Evolutionary conservation across 148 eudicot genomes (phyloP).

Genomic region (Spergularia bocconei): DNA sequence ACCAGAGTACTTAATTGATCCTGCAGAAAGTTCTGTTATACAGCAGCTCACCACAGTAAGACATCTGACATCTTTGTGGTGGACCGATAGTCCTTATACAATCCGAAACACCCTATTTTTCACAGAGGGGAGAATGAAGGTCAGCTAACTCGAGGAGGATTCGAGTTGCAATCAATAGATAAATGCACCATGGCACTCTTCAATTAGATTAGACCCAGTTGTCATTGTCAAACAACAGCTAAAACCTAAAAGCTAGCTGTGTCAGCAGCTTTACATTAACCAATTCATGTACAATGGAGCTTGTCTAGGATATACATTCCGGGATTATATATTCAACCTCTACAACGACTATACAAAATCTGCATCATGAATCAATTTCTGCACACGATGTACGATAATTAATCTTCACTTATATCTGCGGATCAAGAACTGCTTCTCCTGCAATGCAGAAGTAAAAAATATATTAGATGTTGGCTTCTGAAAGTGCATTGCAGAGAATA

Average conservation of each 20-base stretch:
- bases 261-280: constrained; percentile 10
- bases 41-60: too few relatives aligned
- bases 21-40: too few relatives aligned
- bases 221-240: not conserved
- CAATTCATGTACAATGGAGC: constrained; percentile 25
- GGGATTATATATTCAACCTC: constrained; percentile 14
- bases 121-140: not conserved
- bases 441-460: constrained; percentile 26
- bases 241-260: not conserved
- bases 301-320: constrained; percentile 19
- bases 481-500: not conserved
- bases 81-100: too few relatives aligned
- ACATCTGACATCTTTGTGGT: too few relatives aligned
- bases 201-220: not conserved
- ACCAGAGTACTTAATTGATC: too few relatives aligned
- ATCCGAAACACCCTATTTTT: too few relatives aligned
- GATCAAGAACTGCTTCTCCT: constrained; percentile 84
- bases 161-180: not conserved
- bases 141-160: not conserved
- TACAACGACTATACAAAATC: constrained; percentile 22
- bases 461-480: constrained; percentile 1
- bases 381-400: not conserved
- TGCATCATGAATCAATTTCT: constrained; percentile 13
- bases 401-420: constrained; percentile 35
- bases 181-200: not conserved